A percentile compares a stretch with the other conserved stretches of the same genome.
phyloP scores from a whole-genome alignment of 2,329 filamentous ascomycete genomes.

The Escovopsis sp. region DNA sequence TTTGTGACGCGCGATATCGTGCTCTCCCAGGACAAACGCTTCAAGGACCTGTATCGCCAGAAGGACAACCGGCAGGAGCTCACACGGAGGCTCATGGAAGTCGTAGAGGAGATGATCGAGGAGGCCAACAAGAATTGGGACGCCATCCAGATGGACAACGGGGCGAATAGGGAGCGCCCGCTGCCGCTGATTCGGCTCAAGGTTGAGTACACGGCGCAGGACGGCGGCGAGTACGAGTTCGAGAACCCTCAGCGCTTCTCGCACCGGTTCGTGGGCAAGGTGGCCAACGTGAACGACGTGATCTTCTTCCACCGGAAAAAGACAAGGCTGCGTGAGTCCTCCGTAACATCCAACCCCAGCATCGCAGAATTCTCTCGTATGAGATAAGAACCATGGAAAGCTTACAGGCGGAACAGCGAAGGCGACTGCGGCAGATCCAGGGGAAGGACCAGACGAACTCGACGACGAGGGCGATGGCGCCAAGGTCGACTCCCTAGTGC shows the following conservation, averaged over 20 bases:
- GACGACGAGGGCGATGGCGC: constrained; percentile 43
- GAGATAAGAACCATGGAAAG: too few species aligned
- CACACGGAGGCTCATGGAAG: constrained; percentile 56
- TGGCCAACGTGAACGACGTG: constrained; percentile 89
- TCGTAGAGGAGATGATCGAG: constrained; percentile 77
- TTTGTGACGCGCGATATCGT: constrained; percentile 78
- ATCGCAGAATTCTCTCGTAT: too few species aligned
- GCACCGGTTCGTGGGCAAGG: constrained; percentile 75
- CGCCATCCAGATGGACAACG: constrained; percentile 52
- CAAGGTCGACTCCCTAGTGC: constrained; percentile 77
- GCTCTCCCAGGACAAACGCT: constrained; percentile 57
- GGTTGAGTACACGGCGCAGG: constrained; percentile 76
- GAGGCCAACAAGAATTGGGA: constrained; percentile 72
- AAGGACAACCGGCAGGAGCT: constrained; percentile 73
- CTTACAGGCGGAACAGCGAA: too few species aligned
- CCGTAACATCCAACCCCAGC: too few species aligned
- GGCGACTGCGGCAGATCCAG: constrained; percentile 33
- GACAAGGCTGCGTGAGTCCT: constrained; percentile 26
- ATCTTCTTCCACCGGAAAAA: constrained; percentile 90
- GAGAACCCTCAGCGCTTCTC: constrained; percentile 96
- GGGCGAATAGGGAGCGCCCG: constrained; percentile 46
- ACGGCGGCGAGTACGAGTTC: constrained; percentile 73
- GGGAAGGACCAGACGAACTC: constrained; percentile 46
- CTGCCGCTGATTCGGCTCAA: constrained; percentile 76
- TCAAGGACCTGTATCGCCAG: constrained; percentile 63